Percentiles rank a stretch among this genome's conserved stretches.
phyloP scores from a whole-genome alignment of 2,329 filamentous ascomycete genomes.

The Colletotrichum eleusines region DNA sequence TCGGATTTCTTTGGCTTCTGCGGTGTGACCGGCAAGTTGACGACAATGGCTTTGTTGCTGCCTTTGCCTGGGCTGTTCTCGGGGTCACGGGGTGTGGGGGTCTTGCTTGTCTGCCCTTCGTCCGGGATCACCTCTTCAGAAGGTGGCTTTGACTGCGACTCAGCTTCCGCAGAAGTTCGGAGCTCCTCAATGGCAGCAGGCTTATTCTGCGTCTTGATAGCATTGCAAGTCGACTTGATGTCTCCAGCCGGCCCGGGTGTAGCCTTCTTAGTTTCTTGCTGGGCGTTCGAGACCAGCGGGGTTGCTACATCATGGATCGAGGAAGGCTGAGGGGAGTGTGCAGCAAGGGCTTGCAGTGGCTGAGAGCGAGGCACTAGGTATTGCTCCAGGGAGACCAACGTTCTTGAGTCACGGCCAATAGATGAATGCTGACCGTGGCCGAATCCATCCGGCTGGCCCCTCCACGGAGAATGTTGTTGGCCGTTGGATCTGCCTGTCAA shows the following conservation, averaged over 20 bases:
- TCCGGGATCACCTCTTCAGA: constrained; percentile 46
- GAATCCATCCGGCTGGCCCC: not conserved
- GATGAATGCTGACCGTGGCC: not conserved
- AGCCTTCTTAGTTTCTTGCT: not conserved
- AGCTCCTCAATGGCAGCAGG: not conserved
- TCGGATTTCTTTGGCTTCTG: constrained; percentile 12
- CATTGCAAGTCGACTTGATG: not conserved
- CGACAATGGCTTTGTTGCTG: constrained; percentile 8
- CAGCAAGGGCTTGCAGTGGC: not conserved
- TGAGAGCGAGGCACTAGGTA: not conserved
- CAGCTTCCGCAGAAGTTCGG: constrained; percentile 10
- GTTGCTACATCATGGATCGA: not conserved
- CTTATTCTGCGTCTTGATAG: not conserved
- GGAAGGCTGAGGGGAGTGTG: not conserved
- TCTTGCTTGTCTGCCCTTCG: constrained; percentile 16
- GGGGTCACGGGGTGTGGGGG: not conserved
- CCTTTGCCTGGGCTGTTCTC: not conserved
- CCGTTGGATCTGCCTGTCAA: not conserved
- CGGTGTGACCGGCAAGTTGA: constrained; percentile 32
- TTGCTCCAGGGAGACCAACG: constrained; percentile 15
- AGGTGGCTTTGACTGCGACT: constrained; percentile 48
- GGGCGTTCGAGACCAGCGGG: no score
- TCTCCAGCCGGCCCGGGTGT: not conserved
- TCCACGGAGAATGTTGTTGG: not conserved
- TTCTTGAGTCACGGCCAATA: not conserved